Percentiles rank a stretch among this genome's conserved stretches.
phyloP scores from a whole-genome alignment of 2,329 filamentous ascomycete genomes.

The Clonostachys solani region DNA sequence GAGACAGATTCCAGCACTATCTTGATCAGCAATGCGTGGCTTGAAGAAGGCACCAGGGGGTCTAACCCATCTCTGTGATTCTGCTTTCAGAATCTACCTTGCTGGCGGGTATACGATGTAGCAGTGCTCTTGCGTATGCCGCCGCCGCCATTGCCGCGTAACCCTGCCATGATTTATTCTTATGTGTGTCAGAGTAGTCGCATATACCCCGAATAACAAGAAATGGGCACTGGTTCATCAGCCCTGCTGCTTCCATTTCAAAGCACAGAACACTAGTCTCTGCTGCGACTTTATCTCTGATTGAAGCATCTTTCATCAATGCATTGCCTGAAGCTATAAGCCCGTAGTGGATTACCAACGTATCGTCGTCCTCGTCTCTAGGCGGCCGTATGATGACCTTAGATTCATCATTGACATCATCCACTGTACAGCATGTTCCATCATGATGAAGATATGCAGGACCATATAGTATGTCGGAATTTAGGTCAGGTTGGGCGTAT shows the following conservation, averaged over 20 bases:
- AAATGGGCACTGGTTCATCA: constrained; percentile 14
- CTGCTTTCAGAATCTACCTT: not conserved
- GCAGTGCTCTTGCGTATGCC: constrained; percentile 6
- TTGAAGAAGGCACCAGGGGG: too few relatives aligned
- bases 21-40: too few relatives aligned
- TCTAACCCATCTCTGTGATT: too few relatives aligned
- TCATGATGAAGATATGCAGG: not conserved
- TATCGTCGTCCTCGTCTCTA: not conserved
- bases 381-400: not conserved
- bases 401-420: not conserved
- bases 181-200: constrained; percentile 29
- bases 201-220: constrained; percentile 26
- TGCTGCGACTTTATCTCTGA: constrained; percentile 13
- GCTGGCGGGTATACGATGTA: not conserved
- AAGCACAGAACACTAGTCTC: constrained; percentile 9
- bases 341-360: constrained; percentile 10
- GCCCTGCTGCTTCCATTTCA: constrained; percentile 7
- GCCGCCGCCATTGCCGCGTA: constrained; percentile 9
- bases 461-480: not conserved
- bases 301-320: constrained; percentile 10
- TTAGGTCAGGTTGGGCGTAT: not conserved
- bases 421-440: not conserved
- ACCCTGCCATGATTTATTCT: constrained; percentile 19
- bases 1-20: too few relatives aligned
- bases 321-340: constrained; percentile 6